Evolutionary conservation across 1,284 basidiomycete genomes (phyloP), one percentile per base, ranked within the genome.

Genomic region (Vanrija pseudolonga): DNA sequence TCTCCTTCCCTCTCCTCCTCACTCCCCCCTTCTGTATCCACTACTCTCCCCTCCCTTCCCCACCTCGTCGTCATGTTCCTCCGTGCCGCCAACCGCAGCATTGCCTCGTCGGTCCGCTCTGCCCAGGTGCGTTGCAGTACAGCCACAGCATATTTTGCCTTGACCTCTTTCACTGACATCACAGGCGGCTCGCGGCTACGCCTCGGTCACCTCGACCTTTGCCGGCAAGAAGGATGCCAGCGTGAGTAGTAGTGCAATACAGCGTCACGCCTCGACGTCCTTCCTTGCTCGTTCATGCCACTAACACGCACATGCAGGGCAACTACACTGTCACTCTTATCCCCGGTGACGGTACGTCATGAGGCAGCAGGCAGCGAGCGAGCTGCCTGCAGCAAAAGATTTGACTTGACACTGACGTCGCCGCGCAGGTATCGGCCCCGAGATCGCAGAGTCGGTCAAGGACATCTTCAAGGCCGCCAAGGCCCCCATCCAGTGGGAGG

Each of bases 401-500:
- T 45, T 19, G 24, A 23, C 23, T 24, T 45, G 40, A 18, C 26
- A 2, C 45, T 47, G 48, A 56, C 40, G 6, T 7, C 20, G 17
- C 14, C 38, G 36, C 23, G 12, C 24, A 93, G 91, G 94, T 77
- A 98, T 99, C 81, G 96, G 96, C 47, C 93, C 95, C 47, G 96
- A 99, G 81, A 98, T 99, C 68, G 90, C 91, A 77, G 83, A 96
- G 80, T 88, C 94, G 59, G 87, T 99, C 71, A 96, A 96, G 80
- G 80, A 85, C 63, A 98, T 99, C 77, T 98, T 95, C 79, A 78
- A 79, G 48, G 88, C 90, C 62, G 94, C 95, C 61, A 83, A 87
- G 57, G 92, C 93, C 24, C 94, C 94, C 50, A 94, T 97, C 69
- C 83, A 90, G 78, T 99, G 96, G 96, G 96, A 99, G 78, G 95